Evolutionary conservation across 768 basidiomycete species (phyloP), one percentile per base, ranked within the genome.

Genomic region (Phanerodontia chrysosporium): DNA sequence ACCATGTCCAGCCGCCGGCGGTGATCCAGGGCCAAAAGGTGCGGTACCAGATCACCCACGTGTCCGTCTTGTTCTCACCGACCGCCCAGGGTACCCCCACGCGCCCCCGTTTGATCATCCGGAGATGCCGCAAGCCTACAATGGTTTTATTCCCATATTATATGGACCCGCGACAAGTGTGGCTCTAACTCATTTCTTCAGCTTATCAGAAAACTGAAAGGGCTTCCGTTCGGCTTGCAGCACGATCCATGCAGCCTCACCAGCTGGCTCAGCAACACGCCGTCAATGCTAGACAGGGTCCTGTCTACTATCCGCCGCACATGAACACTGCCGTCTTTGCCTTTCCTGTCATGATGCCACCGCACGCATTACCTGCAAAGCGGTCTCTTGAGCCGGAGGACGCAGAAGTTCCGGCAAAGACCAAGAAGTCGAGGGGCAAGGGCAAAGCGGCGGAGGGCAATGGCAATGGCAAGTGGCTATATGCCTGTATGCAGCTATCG

Each of bases 171-270:
- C 65, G 58, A 53, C 48, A 30, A 59, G 66, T 66, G 62, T 59
- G 61, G 55, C 49, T 63, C 64, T 62, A 62, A 61, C 59, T 51
- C 66, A 32, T 39, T 59, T 10, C 64, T 25, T 36, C 69, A 83
- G 83, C 70, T 61, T 85, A 77, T 73, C 85, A 86, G 73, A 57
- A 62, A 51, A 65, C 75, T 67, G 80, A 85, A 65, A 74, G 86
- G 59, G 82, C 76, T 57, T 83, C 84, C 67, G 69, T 85, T 69
- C 84, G 84, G 64, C 63, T 86, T 65, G 80, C 78, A 46, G 83
- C 83, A 32, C 82, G 84, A 46, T 80, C 72, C 48, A 72, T 67
- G 59, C 46, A 71, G 59, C 72, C 71, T 49, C 76, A 74, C 65
- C 66, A 69, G 45, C 69, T 72, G 59, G 62, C 73, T 39, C 64